phyloP scores from a whole-genome alignment of 2,329 filamentous ascomycete genomes.

The Colletotrichum filicis region DNA sequence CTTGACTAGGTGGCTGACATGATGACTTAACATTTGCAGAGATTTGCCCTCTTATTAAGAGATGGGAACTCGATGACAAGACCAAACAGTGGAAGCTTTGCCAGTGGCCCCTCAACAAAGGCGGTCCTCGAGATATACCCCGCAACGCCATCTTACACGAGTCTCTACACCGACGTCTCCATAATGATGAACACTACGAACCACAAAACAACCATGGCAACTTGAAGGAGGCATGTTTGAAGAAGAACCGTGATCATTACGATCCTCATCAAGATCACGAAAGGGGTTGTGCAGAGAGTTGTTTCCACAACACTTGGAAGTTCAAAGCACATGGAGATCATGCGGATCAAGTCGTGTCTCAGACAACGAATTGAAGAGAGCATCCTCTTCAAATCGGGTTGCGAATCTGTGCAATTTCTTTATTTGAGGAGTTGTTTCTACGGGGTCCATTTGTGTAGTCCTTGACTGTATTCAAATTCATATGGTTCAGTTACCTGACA shows the following conservation, averaged over 20 bases:
- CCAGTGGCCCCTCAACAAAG: slow-evolving; percentile 45
- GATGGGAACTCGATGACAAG: slow-evolving; percentile 49
- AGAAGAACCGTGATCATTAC: not conserved
- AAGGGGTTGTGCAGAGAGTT: not conserved
- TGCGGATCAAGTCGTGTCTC: not conserved
- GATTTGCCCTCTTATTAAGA: slow-evolving; percentile 46
- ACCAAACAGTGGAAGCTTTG: slow-evolving; percentile 44
- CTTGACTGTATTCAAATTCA: no score
- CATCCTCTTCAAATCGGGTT: not conserved
- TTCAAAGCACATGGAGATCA: not conserved
- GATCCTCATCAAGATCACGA: not conserved
- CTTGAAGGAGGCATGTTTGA: not conserved
- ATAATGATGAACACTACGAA: slow-evolving; percentile 41
- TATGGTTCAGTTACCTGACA: no score
- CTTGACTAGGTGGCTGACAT: slow-evolving; percentile 24
- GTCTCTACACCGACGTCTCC: slow-evolving; percentile 47
- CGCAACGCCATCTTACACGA: slow-evolving; percentile 50
- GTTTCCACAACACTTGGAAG: not conserved
- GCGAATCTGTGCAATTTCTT: fast-evolving
- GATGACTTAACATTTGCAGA: not conserved
- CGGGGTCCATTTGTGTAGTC: no score
- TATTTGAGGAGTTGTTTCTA: not conserved
- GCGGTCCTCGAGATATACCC: slow-evolving; percentile 50
- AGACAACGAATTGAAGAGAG: not conserved
- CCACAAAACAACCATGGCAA: slow-evolving; percentile 47